Evolutionary conservation across 306 rosid species (phyloP), one percentile per base, ranked within the genome.

Genomic region (Malus sylvestris): DNA sequence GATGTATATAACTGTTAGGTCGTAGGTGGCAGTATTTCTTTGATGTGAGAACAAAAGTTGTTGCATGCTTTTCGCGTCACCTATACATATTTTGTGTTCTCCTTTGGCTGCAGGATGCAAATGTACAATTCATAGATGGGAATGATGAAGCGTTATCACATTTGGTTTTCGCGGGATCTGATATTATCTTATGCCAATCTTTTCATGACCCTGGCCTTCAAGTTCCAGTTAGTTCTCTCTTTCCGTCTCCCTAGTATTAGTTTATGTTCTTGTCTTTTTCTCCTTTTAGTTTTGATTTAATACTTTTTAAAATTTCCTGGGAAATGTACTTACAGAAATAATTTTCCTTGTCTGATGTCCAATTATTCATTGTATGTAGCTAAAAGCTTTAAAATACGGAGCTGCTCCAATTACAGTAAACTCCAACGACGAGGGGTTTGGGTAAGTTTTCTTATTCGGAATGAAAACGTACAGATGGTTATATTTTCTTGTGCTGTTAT

Each of bases 311-410:
- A 12, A 40, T 33, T 38, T 2, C 44, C 8, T 5, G 57, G 45
- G 71, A 35, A 44, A 60, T 35, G 13, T 33, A 30, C 33, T 55
- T 2, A 10, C 2, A 35, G 65, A 60, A n/a, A 16, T 53, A 71
- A 59, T 32, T 64, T 79, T 67, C 1, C 25, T 40, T 15, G 32
- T 42, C 44, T 38, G 40, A 44, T 40, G 67, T 72, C 60, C 32
- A 46, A 10, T 49, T 72, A 64, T 79, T 87, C 69, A 45, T 77
- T 46, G 45, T 29, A 29, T 86, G 84, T 74, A 91, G 98, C 84
- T 87, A 68, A 90, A 88, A 82, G 93, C 94, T 68, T 75, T 93
- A 78, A 91, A 82, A 76, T 93, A 93, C 80, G 97, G 97, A 87
- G 89, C 98, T 65, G 89, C 88, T 74, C 97, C 97, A 72, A 79